Percentiles rank a stretch among this genome's conserved stretches.
Conservation (phyloP, 2,329 filamentous ascomycete species). For the Colletotrichum melonis region DNA sequence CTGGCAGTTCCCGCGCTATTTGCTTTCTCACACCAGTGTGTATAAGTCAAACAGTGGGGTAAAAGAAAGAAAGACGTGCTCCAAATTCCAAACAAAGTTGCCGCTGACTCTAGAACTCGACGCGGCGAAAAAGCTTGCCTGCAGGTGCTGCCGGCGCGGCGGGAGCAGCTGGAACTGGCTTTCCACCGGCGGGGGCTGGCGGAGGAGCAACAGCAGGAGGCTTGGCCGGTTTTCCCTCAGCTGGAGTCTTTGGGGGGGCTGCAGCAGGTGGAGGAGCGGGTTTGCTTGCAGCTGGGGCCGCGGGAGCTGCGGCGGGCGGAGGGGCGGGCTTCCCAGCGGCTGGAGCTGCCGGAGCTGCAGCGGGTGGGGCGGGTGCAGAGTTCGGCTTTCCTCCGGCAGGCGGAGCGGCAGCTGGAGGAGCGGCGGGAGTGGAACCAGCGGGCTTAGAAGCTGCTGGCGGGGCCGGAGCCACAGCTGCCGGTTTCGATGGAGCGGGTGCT, state of each 20-base stretch:
- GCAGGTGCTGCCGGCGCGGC: no score
- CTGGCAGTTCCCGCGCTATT: neutral
- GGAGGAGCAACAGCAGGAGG: neutral
- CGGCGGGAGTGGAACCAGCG: neutral
- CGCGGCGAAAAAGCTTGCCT: neutral
- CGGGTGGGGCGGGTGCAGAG: neutral
- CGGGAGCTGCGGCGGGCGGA: neutral
- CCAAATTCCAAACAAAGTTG: neutral
- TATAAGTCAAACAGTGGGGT: neutral
- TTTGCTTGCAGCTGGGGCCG: neutral
- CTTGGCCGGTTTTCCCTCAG: neutral
- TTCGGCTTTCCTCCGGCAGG: neutral
- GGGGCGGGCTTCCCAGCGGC: constrained; percentile 15
- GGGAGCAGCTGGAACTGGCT: neutral
- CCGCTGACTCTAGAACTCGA: neutral
- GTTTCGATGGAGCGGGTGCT: constrained; percentile 1
- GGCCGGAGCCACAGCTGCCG: neutral
- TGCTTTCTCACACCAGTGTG: neutral
- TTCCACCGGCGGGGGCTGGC: neutral
- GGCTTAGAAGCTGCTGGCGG: neutral
- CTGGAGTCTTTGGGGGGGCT: neutral
- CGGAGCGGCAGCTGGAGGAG: neutral
- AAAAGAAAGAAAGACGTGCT: neutral
- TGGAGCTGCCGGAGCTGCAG: neutral
- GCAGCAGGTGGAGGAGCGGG: neutral